A percentile compares a stretch with the other conserved stretches of the same genome.
These are phyloP conservation scores for Russula emetica DNA, from an alignment of 768 basidiomycete genomes.

Conservation along the genomic window DNA sequence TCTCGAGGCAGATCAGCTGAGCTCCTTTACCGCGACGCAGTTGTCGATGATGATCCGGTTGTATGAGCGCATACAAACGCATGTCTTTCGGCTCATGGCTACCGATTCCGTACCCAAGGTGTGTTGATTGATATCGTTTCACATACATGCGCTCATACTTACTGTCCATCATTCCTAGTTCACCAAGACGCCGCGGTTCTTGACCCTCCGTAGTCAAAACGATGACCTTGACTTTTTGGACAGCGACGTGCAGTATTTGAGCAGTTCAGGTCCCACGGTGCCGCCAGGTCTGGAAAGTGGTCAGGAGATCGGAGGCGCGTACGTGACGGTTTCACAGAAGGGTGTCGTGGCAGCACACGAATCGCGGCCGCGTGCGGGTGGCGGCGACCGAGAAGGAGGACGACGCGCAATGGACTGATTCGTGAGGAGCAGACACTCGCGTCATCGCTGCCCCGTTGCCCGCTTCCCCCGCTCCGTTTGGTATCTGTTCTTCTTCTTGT, in stretches of 20 bases:
- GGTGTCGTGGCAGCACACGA: slow-evolving; percentile 52
- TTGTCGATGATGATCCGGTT: slow-evolving; percentile 88
- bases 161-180: slow-evolving; percentile 46
- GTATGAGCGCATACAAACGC: slow-evolving; percentile 94
- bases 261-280: slow-evolving; percentile 42
- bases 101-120: slow-evolving; percentile 99
- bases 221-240: slow-evolving; percentile 70
- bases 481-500: slow-evolving; percentile 14
- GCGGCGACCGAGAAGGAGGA: slow-evolving; percentile 20
- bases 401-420: slow-evolving; percentile 23
- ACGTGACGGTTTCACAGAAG: slow-evolving; percentile 79
- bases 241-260: slow-evolving; percentile 40
- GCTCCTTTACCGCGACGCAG: slow-evolving; percentile 89
- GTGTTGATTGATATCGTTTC: slow-evolving; percentile 16
- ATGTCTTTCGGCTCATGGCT: slow-evolving; percentile 97
- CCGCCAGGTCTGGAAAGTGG: slow-evolving; percentile 60
- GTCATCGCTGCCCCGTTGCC: not conserved
- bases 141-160: not conserved
- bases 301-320: slow-evolving; percentile 72
- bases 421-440: not conserved
- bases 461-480: slow-evolving; percentile 3
- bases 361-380: slow-evolving; percentile 17
- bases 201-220: slow-evolving; percentile 72
- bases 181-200: slow-evolving; percentile 80
- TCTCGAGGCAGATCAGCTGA: slow-evolving; percentile 76